Percentiles rank a stretch among this genome's conserved stretches.
phyloP scores from a whole-genome alignment of 1,139 yeast species.

The Maudiozyma humilis region DNA sequence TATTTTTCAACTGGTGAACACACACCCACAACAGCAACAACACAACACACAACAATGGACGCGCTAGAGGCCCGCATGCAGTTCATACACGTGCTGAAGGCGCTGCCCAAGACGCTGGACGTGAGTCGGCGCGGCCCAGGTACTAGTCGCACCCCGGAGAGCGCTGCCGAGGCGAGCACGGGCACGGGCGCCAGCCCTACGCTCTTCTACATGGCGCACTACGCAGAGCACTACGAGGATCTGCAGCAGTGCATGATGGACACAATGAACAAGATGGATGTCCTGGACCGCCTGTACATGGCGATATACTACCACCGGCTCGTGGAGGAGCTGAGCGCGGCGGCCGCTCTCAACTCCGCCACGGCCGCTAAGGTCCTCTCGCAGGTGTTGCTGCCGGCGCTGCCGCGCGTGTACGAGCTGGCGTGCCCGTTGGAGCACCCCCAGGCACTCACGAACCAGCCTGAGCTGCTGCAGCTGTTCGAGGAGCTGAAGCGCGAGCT shows the following conservation, averaged over 20 bases:
- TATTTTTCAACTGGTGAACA: not conserved
- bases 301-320: slow-evolving; percentile 23
- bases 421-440: slow-evolving; percentile 1
- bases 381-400: not conserved
- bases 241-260: slow-evolving; percentile 30
- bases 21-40: not conserved
- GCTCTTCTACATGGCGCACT: slow-evolving; percentile 25
- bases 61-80: slow-evolving; percentile 30
- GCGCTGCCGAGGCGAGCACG: slow-evolving; percentile 1
- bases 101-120: slow-evolving; percentile 25
- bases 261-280: slow-evolving; percentile 24
- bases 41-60: slow-evolving; percentile 19
- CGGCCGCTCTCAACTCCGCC: not conserved
- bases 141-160: slow-evolving; percentile 6
- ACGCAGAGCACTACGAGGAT: slow-evolving; percentile 29
- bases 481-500: too few species aligned
- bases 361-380: not conserved
- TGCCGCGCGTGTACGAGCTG: not conserved
- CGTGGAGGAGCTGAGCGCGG: slow-evolving; percentile 6
- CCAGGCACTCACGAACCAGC: slow-evolving; percentile 4
- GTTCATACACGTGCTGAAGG: slow-evolving; percentile 28
- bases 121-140: slow-evolving; percentile 6
- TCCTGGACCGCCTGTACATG: slow-evolving; percentile 26
- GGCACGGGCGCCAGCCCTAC: slow-evolving; percentile 20
- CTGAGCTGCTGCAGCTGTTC: not conserved